Evolutionary conservation across 139 green algal species (phyloP), one percentile per base, ranked within the genome.

Genomic region (Asterochloris erici): DNA sequence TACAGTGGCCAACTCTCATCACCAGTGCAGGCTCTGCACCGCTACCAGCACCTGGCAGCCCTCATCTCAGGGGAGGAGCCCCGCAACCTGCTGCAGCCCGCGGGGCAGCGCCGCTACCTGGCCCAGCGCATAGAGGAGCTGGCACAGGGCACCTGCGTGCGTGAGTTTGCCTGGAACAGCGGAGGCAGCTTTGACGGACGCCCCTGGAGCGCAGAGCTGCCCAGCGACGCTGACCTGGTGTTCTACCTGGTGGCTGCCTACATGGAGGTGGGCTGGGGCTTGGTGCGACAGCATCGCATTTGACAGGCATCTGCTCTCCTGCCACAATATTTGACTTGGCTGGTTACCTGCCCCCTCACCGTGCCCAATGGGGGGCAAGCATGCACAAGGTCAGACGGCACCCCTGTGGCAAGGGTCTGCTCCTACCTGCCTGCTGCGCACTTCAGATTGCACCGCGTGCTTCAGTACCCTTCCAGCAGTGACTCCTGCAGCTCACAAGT

Each of bases 231-330:
- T 4, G 85, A 87, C 0, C 84, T 97, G 61, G 21, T 97, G 63
- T 86, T 97, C 24, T 97, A 95, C 86, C 68, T 96, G 10, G 95
- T 96, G 77, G 86, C 92, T 14, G 91, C 91, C 12, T 97, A 91
- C 85, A 78, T 97, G 60, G 89, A 93, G 21, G 92, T 91, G 0
- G 19, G 63, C 24, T 19, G 0, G 14, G 74, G 68, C 54, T 38
- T 12, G 62, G 23, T 27, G 66, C 13, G 12, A 23, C 47, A 54
- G 11, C 14, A 14, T 68, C n/a, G n/a, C n/a, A n/a, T n/a, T n/a
- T n/a, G n/a, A n/a, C 38, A 54, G 38, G 38, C 38, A 54, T 2
- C 38, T 6, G 38, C n/a, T n/a, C n/a, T 54, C 23, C 16, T 23
- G 16, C 10, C 70, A 76, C 14, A 15, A 0, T 0, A 23, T 14